Evolutionary conservation across 1,139 yeast species (phyloP).

Genomic region (Oligophagozyma castellii): DNA sequence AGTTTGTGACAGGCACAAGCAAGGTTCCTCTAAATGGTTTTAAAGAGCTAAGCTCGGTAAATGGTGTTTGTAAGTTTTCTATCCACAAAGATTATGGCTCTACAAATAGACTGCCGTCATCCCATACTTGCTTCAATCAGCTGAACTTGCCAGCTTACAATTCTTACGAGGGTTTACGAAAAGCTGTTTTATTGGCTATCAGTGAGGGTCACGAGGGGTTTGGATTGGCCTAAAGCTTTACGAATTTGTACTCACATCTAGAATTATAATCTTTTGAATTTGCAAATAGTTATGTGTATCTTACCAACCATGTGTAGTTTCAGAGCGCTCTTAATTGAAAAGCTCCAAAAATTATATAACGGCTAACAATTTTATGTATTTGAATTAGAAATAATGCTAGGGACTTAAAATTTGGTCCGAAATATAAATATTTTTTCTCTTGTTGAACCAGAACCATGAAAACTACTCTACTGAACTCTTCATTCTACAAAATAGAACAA

Average conservation of each 20-base stretch:
- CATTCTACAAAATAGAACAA: no score
- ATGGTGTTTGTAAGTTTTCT: slow-evolving; percentile 75
- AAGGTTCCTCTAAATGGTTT: slow-evolving; percentile 95
- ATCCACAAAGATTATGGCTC: slow-evolving; percentile 85
- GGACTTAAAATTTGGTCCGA: no score
- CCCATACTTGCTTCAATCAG: slow-evolving; percentile 95
- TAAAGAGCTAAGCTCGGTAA: slow-evolving; percentile 77
- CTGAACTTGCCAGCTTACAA: slow-evolving; percentile 90
- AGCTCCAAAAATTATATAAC: no score
- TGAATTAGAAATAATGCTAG: no score
- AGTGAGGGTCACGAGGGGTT: slow-evolving; percentile 96
- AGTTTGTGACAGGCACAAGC: slow-evolving; percentile 95
- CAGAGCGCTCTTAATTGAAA: no score
- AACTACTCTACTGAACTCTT: no score
- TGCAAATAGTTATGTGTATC: no score
- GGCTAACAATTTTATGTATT: no score
- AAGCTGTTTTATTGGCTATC: slow-evolving; percentile 68
- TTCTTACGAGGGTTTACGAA: slow-evolving; percentile 71
- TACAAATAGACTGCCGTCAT: slow-evolving; percentile 78
- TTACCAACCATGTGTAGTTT: no score
- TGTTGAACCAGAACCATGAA: no score
- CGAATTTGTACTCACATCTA: not conserved
- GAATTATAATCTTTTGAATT: no score
- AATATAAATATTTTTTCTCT: no score
- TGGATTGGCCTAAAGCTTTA: slow-evolving; percentile 32